A percentile compares a stretch with the other conserved stretches of the same genome.
phyloP scores from a whole-genome alignment of 306 rosid genomes.

The Quercus variabilis region DNA sequence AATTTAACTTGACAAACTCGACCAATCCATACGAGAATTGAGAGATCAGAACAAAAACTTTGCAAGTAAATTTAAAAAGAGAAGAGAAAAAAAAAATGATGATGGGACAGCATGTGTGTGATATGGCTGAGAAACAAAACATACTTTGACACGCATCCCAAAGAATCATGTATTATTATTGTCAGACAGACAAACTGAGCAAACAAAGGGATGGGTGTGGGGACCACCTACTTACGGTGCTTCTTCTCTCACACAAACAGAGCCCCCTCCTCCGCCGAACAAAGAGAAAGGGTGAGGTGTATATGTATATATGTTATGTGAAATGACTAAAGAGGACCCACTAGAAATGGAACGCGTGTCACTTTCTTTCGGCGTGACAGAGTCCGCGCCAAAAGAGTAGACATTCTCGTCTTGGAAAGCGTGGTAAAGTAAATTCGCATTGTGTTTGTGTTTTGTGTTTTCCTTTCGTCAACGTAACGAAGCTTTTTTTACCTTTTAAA shows the following conservation, averaged over 20 bases:
- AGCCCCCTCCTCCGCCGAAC: not conserved
- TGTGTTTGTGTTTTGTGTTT: not conserved
- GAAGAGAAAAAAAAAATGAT: no score
- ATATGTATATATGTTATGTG: not conserved
- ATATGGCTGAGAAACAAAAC: not conserved
- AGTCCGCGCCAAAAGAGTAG: not conserved
- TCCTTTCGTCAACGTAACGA: slow-evolving; percentile 39
- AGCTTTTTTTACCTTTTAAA: not conserved
- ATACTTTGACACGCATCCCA: not conserved
- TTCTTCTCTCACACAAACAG: not conserved
- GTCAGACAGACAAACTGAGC: no score
- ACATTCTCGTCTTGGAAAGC: slow-evolving; percentile 21
- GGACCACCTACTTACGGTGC: not conserved
- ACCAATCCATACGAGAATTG: no score
- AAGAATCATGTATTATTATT: not conserved
- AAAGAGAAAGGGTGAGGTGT: not conserved
- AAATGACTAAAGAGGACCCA: slow-evolving; percentile 32
- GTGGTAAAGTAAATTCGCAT: not conserved
- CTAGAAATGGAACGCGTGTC: slow-evolving; percentile 37
- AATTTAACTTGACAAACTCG: no score
- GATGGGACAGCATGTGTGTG: not conserved
- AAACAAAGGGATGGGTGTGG: not conserved
- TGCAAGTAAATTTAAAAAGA: no score
- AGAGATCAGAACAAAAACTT: no score
- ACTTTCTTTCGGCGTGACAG: slow-evolving; percentile 46